Percentiles rank a stretch among this genome's conserved stretches.
Conservation (phyloP, 2,329 filamentous ascomycete species). For the Talaromyces albobiverticillius region DNA sequence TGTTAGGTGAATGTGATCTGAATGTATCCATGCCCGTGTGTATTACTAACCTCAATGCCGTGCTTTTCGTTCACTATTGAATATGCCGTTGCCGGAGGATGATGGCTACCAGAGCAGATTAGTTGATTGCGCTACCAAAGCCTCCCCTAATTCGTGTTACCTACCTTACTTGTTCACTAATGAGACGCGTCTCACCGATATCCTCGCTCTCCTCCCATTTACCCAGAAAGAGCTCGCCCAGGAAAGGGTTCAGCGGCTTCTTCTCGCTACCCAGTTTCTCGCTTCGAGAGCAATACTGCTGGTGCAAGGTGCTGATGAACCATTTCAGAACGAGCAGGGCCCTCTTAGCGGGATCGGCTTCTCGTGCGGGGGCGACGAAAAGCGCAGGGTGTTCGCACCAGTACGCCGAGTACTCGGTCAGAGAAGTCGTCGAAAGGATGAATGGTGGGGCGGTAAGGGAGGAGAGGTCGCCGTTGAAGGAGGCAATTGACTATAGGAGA, state of each 20-base stretch:
- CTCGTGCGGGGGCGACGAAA: conserved; percentile 77
- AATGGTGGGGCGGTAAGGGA: conserved; percentile 79
- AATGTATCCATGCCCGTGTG: not conserved
- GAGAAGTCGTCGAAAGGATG: conserved; percentile 73
- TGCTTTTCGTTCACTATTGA: conserved; percentile 83
- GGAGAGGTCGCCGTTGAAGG: conserved; percentile 77
- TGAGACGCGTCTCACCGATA: conserved; percentile 74
- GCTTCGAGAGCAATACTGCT: conserved; percentile 72
- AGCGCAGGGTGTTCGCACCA: conserved; percentile 76
- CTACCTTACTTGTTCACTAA: conserved; percentile 87
- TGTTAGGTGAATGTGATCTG: not conserved
- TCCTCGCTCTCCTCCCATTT: conserved; percentile 74
- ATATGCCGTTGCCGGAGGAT: conserved; percentile 93
- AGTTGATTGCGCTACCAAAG: not conserved
- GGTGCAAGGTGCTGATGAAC: conserved; percentile 91
- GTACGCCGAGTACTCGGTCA: conserved; percentile 78
- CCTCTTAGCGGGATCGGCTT: conserved; percentile 76
- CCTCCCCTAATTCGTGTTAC: conserved; percentile 5
- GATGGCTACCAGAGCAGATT: conserved; percentile 56
- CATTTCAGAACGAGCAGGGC: conserved; percentile 88
- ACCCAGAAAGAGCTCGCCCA: conserved; percentile 91
- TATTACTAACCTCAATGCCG: conserved; percentile 58
- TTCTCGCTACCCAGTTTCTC: conserved; percentile 88
- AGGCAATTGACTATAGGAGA: conserved; percentile 61
- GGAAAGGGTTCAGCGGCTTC: conserved; percentile 94